These are phyloP conservation scores for Rhododendron kiyosumense DNA, from an alignment of 148 eudicot species.

Conservation along the genomic window DNA sequence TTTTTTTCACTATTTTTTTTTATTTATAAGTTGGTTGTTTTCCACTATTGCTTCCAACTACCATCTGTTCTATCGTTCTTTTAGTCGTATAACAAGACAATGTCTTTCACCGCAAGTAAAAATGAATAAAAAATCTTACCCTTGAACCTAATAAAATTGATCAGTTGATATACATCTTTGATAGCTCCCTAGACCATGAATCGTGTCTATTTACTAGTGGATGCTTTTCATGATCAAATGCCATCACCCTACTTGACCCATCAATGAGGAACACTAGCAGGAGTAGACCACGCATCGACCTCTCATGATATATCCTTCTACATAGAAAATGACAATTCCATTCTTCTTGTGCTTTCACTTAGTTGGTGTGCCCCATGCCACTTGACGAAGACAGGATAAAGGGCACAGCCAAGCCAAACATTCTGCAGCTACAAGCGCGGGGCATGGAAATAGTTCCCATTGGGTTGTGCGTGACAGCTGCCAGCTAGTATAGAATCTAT, in stretches of 20 bases:
- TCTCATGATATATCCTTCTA: background rate
- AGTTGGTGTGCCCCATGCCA: too few relatives aligned
- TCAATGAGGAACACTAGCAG: background rate
- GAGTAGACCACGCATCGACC: background rate
- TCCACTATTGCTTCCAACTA: background rate
- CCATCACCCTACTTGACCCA: background rate
- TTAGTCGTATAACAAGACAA: background rate
- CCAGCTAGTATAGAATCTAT: too few relatives aligned
- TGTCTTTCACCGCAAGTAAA: background rate
- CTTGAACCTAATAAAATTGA: background rate
- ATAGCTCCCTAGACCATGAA: background rate
- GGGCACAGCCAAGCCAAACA: too few relatives aligned
- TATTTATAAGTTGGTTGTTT: background rate
- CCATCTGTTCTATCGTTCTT: background rate
- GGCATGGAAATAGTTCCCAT: too few relatives aligned
- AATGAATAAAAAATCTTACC: background rate
- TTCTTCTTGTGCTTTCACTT: too few relatives aligned
- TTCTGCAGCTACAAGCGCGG: too few relatives aligned
- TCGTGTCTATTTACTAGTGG: background rate
- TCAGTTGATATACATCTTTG: background rate
- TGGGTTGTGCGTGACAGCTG: too few relatives aligned
- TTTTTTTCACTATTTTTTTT: background rate
- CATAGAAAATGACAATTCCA: background rate
- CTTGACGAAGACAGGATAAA: too few relatives aligned
- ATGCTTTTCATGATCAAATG: slow-evolving; percentile 3